Conservation (phyloP, 139 green algal genomes). For the Penium margaritaceum region DNA sequence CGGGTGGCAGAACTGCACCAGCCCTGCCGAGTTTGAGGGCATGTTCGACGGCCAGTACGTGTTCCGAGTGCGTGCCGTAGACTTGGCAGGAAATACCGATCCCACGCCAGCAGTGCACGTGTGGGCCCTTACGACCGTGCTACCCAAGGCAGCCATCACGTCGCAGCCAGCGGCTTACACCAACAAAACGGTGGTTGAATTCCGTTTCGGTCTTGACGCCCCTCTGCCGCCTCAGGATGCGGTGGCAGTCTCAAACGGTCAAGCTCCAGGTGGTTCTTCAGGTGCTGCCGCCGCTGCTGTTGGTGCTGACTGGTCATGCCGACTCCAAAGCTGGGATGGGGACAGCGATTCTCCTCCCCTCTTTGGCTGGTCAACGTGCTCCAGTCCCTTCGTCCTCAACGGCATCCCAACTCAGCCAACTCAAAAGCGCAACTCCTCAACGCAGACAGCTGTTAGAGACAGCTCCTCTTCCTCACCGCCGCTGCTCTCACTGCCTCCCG, state of each 20-base stretch:
- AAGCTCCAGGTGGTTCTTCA: background rate
- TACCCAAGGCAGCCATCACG: constrained; percentile 17
- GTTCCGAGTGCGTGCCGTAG: constrained; percentile 29
- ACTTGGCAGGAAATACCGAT: constrained; percentile 29
- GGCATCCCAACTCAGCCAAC: too few species aligned
- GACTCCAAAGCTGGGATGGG: constrained; percentile 1
- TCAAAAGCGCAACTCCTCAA: too few species aligned
- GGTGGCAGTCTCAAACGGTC: background rate
- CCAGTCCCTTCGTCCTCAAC: constrained; percentile 17
- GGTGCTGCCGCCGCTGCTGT: background rate
- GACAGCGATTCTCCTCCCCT: background rate
- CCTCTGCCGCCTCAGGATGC: background rate
- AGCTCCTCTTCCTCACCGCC: too few species aligned
- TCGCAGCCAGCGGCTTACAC: background rate
- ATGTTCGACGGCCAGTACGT: constrained; percentile 21
- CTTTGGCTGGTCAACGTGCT: constrained; percentile 11
- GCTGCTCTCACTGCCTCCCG: background rate
- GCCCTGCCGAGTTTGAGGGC: constrained; percentile 22
- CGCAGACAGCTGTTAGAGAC: too few species aligned
- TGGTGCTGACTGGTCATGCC: constrained; percentile 8
- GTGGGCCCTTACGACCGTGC: constrained; percentile 16
- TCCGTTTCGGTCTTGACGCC: constrained; percentile 4
- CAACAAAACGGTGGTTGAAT: background rate
- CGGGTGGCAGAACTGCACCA: constrained; percentile 16
- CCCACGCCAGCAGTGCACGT: background rate